Percentiles rank a stretch among this genome's conserved stretches.
These are phyloP conservation scores for Scedosporium apiospermum DNA, from an alignment of 2,329 filamentous ascomycete species.

Conservation along the genomic window DNA sequence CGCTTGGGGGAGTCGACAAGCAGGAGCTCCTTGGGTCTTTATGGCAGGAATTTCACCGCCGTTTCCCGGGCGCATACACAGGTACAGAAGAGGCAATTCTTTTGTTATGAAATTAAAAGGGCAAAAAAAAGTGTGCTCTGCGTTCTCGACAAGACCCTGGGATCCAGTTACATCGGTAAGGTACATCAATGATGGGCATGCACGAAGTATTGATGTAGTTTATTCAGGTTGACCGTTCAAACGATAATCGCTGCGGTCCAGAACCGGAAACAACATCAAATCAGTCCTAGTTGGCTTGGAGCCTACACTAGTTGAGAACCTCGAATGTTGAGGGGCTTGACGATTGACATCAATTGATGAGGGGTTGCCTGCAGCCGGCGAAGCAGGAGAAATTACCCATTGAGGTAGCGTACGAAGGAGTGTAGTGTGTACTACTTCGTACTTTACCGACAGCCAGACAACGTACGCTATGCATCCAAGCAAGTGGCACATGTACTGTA, in stretches of 20 bases:
- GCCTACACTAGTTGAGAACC: too few relatives aligned
- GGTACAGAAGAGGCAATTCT: not conserved
- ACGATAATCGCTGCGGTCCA: not conserved
- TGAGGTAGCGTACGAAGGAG: too few relatives aligned
- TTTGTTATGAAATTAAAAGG: constrained; percentile 1
- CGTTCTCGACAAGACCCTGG: not conserved
- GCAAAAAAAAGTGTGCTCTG: not conserved
- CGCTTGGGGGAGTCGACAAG: not conserved
- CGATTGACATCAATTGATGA: too few relatives aligned
- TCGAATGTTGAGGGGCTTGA: too few relatives aligned
- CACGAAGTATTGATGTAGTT: not conserved
- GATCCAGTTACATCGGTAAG: not conserved
- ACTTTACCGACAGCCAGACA: too few relatives aligned
- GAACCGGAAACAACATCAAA: not conserved
- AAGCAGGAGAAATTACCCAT: too few relatives aligned
- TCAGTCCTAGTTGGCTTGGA: too few relatives aligned
- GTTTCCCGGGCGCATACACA: not conserved
- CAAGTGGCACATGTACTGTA: too few relatives aligned
- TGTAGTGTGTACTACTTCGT: too few relatives aligned
- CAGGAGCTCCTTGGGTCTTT: constrained; percentile 1
- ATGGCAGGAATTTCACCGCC: constrained; percentile 5
- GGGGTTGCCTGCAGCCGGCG: too few relatives aligned
- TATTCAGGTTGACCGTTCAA: not conserved
- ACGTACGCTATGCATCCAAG: too few relatives aligned
- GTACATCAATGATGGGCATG: not conserved